These are phyloP conservation scores for Funneliformis mosseae DNA, from an alignment of 192 early-diverging fungal genomes.

Conservation along the genomic window DNA sequence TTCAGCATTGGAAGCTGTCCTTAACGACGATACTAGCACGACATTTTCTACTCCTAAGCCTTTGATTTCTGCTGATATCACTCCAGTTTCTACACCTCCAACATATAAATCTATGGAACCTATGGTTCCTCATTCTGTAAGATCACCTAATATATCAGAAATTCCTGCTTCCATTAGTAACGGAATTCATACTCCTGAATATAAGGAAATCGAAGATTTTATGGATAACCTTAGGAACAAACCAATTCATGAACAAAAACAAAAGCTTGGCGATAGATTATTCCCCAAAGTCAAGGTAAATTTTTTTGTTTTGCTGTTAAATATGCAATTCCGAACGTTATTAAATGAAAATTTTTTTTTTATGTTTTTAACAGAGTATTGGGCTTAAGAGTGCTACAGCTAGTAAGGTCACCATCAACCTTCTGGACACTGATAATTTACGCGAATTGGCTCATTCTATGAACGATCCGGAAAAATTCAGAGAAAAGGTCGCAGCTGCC, in stretches of 20 bases:
- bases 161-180: neutral
- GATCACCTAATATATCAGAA: neutral
- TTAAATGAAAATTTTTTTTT: neutral
- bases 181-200: conserved; percentile 9
- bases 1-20: conserved; percentile 41
- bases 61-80: neutral
- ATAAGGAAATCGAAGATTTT: conserved; percentile 37
- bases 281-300: conserved; percentile 50
- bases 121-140: neutral
- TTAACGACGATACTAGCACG: conserved; percentile 24
- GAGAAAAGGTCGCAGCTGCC: conserved; percentile 35
- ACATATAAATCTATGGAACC: conserved; percentile 2
- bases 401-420: conserved; percentile 46
- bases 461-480: conserved; percentile 39
- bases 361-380: conserved; percentile 14
- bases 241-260: conserved; percentile 42
- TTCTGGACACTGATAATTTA: conserved; percentile 46
- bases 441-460: conserved; percentile 44
- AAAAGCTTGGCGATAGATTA: conserved; percentile 43
- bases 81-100: conserved; percentile 13
- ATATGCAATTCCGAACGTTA: no score
- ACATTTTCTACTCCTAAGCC: neutral
- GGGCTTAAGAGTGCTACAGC: conserved; percentile 33
- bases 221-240: conserved; percentile 34
- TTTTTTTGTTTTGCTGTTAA: neutral